Evolutionary conservation across 2,329 filamentous ascomycete species (phyloP).

Genomic region (Dactylellina sp.): DNA sequence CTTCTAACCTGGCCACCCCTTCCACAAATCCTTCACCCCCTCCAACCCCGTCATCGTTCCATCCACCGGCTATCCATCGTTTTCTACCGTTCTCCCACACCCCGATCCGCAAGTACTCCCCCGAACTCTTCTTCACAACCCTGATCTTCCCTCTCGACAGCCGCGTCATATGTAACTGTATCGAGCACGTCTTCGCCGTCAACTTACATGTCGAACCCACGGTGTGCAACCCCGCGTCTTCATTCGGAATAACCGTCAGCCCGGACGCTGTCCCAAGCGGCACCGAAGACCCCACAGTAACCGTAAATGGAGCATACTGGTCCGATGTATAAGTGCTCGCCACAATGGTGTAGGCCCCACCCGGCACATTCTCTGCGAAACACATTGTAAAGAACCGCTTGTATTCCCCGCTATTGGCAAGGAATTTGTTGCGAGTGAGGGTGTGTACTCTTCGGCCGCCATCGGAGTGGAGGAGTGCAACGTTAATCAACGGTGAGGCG

Average conservation of each 20-base stretch:
- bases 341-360: constrained; percentile 85
- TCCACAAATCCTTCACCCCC: constrained; percentile 53
- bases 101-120: constrained; percentile 45
- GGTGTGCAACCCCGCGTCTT: constrained; percentile 49
- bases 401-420: constrained; percentile 89
- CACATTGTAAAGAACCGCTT: constrained; percentile 80
- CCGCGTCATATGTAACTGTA: constrained; percentile 29
- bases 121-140: constrained; percentile 41
- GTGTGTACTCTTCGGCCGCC: constrained; percentile 76
- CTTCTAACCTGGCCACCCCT: constrained; percentile 48
- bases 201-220: constrained; percentile 25
- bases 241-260: constrained; percentile 40
- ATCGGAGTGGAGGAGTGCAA: constrained; percentile 81
- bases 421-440: constrained; percentile 79
- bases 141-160: constrained; percentile 45
- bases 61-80: constrained; percentile 43
- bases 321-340: constrained; percentile 90
- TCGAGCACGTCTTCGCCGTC: constrained; percentile 37
- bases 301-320: constrained; percentile 78
- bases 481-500: constrained; percentile 79
- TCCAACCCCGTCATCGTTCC: constrained; percentile 40
- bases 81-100: constrained; percentile 53
- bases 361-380: constrained; percentile 70
- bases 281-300: constrained; percentile 77
- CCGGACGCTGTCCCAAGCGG: constrained; percentile 60